These are phyloP conservation scores for Berberis thunbergii DNA, from an alignment of 164 flowering plant species.

Conservation along the genomic window DNA sequence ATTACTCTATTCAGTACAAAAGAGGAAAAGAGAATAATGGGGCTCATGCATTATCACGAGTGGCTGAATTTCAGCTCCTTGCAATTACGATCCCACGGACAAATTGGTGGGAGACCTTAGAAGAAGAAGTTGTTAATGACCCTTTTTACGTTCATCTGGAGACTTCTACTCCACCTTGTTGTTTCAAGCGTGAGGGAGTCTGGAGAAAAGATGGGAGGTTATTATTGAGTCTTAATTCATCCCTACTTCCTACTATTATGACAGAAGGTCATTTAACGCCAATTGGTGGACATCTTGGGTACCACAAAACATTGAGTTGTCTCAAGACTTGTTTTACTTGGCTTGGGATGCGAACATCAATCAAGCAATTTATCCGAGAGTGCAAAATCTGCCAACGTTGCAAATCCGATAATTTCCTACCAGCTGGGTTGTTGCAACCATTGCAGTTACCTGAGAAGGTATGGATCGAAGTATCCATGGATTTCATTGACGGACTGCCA, in stretches of 20 bases:
- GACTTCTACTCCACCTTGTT: not conserved
- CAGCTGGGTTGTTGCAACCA: not conserved
- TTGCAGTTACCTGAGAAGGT: not conserved
- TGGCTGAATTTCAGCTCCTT: not conserved
- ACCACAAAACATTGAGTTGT: not conserved
- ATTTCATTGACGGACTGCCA: not conserved
- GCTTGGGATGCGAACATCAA: not conserved
- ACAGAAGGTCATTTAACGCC: not conserved
- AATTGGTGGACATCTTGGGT: not conserved
- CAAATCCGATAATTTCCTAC: not conserved
- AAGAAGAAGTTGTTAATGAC: not conserved
- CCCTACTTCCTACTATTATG: not conserved
- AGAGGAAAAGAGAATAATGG: not conserved
- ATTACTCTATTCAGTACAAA: constrained; percentile 2
- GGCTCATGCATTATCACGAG: not conserved
- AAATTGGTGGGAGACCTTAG: not conserved
- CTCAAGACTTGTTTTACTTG: not conserved
- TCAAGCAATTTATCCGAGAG: not conserved
- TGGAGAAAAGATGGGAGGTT: not conserved
- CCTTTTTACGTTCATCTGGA: not conserved
- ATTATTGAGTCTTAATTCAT: not conserved
- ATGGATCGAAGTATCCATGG: not conserved
- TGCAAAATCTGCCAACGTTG: not conserved
- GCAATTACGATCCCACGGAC: not conserved
- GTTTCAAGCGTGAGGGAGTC: not conserved